These are phyloP conservation scores for Claviceps arundinis DNA, from an alignment of 2,329 filamentous ascomycete genomes.

Conservation along the genomic window DNA sequence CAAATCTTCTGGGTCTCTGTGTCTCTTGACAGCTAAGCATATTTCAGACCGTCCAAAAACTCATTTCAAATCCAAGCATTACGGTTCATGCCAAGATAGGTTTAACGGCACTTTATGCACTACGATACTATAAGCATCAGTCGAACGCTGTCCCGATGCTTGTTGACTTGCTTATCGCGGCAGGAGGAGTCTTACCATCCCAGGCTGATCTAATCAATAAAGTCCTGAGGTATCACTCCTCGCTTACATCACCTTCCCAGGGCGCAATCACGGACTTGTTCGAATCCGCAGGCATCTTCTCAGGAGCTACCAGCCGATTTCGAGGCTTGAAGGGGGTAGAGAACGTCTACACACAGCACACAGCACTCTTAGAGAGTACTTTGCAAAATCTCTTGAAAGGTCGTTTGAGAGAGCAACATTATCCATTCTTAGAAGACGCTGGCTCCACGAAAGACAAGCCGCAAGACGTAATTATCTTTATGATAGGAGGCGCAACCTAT, in stretches of 20 bases:
- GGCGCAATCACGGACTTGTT: slow-evolving; percentile 84
- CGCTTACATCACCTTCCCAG: slow-evolving; percentile 59
- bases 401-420: slow-evolving; percentile 69
- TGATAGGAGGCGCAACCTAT: slow-evolving; percentile 86
- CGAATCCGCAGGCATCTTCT: slow-evolving; percentile 82
- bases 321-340: slow-evolving; percentile 95
- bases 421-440: slow-evolving; percentile 84
- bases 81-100: slow-evolving; percentile 74
- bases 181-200: slow-evolving; percentile 64
- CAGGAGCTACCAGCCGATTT: slow-evolving; percentile 73
- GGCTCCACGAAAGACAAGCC: slow-evolving; percentile 85
- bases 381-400: slow-evolving; percentile 91
- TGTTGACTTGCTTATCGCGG: slow-evolving; percentile 71
- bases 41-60: slow-evolving; percentile 60
- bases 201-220: slow-evolving; percentile 71
- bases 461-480: slow-evolving; percentile 91
- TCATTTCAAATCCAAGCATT: slow-evolving; percentile 71
- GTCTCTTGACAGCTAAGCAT: slow-evolving; percentile 11
- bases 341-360: slow-evolving; percentile 98
- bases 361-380: slow-evolving; percentile 72
- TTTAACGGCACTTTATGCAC: slow-evolving; percentile 83
- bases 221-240: slow-evolving; percentile 73
- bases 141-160: slow-evolving; percentile 75
- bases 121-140: slow-evolving; percentile 80
- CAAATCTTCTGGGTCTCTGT: neutral